These are phyloP conservation scores for Diaporthe caulivora DNA, from an alignment of 2,329 filamentous ascomycete genomes.

Conservation along the genomic window DNA sequence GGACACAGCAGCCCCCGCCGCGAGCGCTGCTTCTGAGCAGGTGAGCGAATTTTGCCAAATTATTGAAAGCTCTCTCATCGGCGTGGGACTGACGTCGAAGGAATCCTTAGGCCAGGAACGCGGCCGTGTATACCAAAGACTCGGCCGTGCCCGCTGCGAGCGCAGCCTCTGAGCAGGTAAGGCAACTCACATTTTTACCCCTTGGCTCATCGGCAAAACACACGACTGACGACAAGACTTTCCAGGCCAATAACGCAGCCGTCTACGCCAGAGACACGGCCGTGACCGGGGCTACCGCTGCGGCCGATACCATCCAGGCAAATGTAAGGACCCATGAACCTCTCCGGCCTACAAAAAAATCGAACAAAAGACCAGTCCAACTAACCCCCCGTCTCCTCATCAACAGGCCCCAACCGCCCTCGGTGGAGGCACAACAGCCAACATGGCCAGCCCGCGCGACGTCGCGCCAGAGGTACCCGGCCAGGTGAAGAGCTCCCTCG, in stretches of 20 bases:
- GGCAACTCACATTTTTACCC: too few relatives aligned
- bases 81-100: background rate
- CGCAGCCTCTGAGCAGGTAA: too few relatives aligned
- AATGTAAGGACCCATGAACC: conserved; percentile 23
- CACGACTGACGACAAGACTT: too few relatives aligned
- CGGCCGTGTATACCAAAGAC: conserved; percentile 24
- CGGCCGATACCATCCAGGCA: conserved; percentile 15
- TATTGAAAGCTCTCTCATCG: too few relatives aligned
- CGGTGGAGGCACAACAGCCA: background rate
- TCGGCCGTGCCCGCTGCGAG: conserved; percentile 1
- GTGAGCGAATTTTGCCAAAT: too few relatives aligned
- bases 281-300: background rate
- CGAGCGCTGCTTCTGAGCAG: conserved; percentile 19
- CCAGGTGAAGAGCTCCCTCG: conserved; percentile 69
- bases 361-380: background rate
- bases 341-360: too few relatives aligned
- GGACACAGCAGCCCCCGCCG: conserved; percentile 8
- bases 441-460: conserved; percentile 42
- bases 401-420: conserved; percentile 9
- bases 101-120: background rate
- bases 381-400: background rate
- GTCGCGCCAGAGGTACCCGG: conserved; percentile 64
- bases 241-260: too few relatives aligned
- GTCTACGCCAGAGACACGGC: conserved; percentile 23
- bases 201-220: too few relatives aligned